Percentiles rank a stretch among this genome's conserved stretches.
Conservation (phyloP, 352 stramenopile genomes). For the Phytophthora cryptogea region DNA sequence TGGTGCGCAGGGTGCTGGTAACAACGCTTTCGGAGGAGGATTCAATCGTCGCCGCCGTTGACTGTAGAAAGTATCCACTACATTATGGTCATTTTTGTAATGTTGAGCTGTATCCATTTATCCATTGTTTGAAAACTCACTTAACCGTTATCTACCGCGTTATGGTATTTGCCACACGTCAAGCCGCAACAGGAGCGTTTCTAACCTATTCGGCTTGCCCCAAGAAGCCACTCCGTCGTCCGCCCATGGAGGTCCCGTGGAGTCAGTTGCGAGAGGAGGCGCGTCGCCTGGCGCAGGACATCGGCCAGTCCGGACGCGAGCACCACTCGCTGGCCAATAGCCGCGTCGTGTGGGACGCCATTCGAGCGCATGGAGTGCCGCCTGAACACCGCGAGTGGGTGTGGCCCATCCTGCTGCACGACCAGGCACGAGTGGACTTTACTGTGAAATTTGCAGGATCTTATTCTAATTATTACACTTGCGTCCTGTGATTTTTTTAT, state of each 20-base stretch:
- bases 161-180: background rate
- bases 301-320: conserved; percentile 63
- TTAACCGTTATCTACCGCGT: background rate
- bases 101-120: background rate
- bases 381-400: conserved; percentile 77
- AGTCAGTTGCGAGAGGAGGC: conserved; percentile 68
- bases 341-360: conserved; percentile 47
- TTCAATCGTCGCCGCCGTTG: conserved; percentile 25
- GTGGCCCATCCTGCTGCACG: conserved; percentile 75
- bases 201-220: background rate
- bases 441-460: background rate
- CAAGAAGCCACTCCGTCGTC: background rate
- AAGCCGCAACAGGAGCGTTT: background rate
- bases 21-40: conserved; percentile 10
- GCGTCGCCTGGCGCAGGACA: conserved; percentile 50
- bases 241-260: conserved; percentile 56
- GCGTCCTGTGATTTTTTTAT: background rate
- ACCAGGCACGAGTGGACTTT: conserved; percentile 34
- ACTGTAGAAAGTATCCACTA: background rate
- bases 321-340: conserved; percentile 68
- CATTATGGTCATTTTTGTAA: conserved; percentile 4
- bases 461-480: background rate
- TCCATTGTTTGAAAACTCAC: background rate
- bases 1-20: background rate
- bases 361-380: conserved; percentile 64